A percentile compares a stretch with the other conserved stretches of the same genome.
phyloP scores from a whole-genome alignment of 2,329 filamentous ascomycete species.

The Alternaria consortialis region DNA sequence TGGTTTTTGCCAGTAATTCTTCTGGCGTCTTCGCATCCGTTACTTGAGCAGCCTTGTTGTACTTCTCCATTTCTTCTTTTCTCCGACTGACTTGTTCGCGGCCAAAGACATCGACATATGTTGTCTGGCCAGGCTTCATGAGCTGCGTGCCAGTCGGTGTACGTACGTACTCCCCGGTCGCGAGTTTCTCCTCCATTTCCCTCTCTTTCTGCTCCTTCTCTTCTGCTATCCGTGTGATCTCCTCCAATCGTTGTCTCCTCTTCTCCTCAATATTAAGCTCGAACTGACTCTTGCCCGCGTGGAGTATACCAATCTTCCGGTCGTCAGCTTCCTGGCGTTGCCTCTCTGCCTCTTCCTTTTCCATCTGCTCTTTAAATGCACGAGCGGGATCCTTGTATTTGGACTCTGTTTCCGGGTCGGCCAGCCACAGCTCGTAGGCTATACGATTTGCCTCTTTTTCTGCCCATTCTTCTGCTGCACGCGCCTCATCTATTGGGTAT shows the following conservation, averaged over 20 bases:
- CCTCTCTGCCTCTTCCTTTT: constrained; percentile 41
- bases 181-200: constrained; percentile 45
- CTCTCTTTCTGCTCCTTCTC: constrained; percentile 42
- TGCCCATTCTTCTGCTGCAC: constrained; percentile 52
- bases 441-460: constrained; percentile 51
- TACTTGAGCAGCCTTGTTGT: constrained; percentile 30
- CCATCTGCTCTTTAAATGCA: constrained; percentile 44
- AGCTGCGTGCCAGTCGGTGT: constrained; percentile 46
- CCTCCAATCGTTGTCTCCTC: constrained; percentile 40
- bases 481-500: constrained; percentile 53
- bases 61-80: constrained; percentile 41
- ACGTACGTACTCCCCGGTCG: constrained; percentile 45
- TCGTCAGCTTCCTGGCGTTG: constrained; percentile 33
- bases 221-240: constrained; percentile 40
- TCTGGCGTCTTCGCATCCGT: constrained; percentile 36
- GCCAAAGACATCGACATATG: constrained; percentile 47
- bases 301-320: constrained; percentile 46
- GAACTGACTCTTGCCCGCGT: constrained; percentile 45
- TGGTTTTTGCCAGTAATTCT: constrained; percentile 44
- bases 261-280: constrained; percentile 48
- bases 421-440: constrained; percentile 49
- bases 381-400: constrained; percentile 51
- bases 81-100: constrained; percentile 42
- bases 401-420: constrained; percentile 50
- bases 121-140: constrained; percentile 47